Conservation (phyloP, 2,329 filamentous ascomycete species). For the Sordariomycetes sp. region DNA sequence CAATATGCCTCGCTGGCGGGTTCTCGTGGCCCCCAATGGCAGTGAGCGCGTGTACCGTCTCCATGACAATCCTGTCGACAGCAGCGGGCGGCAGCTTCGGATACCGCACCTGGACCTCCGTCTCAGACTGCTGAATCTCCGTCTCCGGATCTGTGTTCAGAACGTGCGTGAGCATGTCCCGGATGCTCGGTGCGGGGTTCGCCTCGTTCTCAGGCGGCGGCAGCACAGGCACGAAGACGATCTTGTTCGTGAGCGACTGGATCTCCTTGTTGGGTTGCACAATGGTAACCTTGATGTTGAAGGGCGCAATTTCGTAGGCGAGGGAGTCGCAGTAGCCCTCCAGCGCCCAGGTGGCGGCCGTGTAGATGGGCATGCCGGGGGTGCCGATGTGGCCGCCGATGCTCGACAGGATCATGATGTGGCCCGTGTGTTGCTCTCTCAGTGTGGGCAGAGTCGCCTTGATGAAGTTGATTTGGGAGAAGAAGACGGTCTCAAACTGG, state of each 20-base stretch:
- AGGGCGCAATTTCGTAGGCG: slow-evolving; percentile 91
- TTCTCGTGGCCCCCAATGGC: slow-evolving; percentile 95
- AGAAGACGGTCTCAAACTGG: slow-evolving; percentile 92
- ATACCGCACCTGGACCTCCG: slow-evolving; percentile 51
- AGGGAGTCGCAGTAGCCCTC: slow-evolving; percentile 94
- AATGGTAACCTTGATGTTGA: slow-evolving; percentile 93
- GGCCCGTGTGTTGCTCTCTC: slow-evolving; percentile 67
- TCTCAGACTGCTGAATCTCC: slow-evolving; percentile 19
- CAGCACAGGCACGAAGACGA: slow-evolving; percentile 72
- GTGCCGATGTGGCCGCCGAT: slow-evolving; percentile 89
- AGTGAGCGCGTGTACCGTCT: slow-evolving; percentile 82
- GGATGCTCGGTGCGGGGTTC: slow-evolving; percentile 61
- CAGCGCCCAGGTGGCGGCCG: slow-evolving; percentile 84
- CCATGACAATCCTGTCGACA: slow-evolving; percentile 63
- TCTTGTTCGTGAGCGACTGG: slow-evolving; percentile 71
- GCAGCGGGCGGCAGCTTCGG: slow-evolving; percentile 56
- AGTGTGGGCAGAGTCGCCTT: slow-evolving; percentile 74
- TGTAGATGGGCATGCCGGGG: slow-evolving; percentile 81
- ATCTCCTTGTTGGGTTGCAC: slow-evolving; percentile 94
- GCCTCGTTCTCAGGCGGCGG: slow-evolving; percentile 49
- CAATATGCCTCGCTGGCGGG: slow-evolving; percentile 85
- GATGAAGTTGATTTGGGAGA: slow-evolving; percentile 92
- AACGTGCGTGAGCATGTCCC: slow-evolving; percentile 70
- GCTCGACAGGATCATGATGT: slow-evolving; percentile 80
- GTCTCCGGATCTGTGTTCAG: slow-evolving; percentile 64